Percentiles rank a stretch among this genome's conserved stretches.
These are phyloP conservation scores for Colletotrichum musicola DNA, from an alignment of 2,329 filamentous ascomycete genomes.

Conservation along the genomic window DNA sequence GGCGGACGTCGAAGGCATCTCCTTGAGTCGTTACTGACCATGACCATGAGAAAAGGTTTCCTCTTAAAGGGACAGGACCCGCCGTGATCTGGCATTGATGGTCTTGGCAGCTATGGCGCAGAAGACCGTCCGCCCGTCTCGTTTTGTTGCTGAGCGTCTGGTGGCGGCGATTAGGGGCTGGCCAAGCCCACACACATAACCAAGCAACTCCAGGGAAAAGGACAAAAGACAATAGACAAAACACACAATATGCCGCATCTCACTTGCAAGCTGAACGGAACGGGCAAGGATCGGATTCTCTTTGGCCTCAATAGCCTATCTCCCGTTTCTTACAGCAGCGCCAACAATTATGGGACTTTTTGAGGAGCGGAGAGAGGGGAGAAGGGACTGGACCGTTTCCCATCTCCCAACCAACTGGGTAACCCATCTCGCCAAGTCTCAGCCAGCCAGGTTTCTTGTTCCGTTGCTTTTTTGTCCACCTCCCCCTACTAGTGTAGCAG, in stretches of 20 bases:
- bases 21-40: constrained; percentile 14
- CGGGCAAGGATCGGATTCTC: too few relatives aligned
- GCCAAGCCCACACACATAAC: background rate
- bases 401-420: constrained; percentile 22
- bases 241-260: too few relatives aligned
- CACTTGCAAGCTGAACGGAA: background rate
- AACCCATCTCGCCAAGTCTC: constrained; percentile 18
- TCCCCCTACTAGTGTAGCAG: background rate
- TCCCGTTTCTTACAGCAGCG: constrained; percentile 8
- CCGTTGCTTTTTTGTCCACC: background rate
- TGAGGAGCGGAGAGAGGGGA: too few relatives aligned
- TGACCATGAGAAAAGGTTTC: constrained; percentile 5
- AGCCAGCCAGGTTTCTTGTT: constrained; percentile 16
- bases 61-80: constrained; percentile 14
- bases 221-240: background rate
- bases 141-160: too few relatives aligned
- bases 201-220: background rate
- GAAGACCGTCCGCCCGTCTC: background rate
- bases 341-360: background rate
- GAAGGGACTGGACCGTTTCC: background rate
- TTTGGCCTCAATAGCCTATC: background rate
- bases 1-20: background rate
- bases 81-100: constrained; percentile 20
- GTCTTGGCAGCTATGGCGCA: constrained; percentile 24
- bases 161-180: too few relatives aligned